Evolutionary conservation across 2,329 filamentous ascomycete genomes (phyloP).

Genomic region (Fragosphaeria purpurea): DNA sequence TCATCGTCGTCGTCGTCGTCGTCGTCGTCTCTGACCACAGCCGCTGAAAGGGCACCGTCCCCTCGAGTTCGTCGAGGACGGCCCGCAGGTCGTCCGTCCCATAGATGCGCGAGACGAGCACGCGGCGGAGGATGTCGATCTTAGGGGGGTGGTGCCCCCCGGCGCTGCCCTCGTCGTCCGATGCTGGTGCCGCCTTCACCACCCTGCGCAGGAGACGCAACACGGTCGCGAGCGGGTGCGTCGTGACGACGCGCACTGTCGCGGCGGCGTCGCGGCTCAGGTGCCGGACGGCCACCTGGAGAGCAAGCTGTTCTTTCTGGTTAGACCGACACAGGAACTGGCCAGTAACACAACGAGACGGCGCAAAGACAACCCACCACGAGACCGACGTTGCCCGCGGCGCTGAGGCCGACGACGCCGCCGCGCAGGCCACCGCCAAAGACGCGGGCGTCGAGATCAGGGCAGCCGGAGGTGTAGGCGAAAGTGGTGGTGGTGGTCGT

Average conservation of each 20-base stretch:
- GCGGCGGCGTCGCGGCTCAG: conserved; percentile 20
- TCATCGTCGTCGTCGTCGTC: background rate
- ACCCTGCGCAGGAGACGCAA: conserved; percentile 32
- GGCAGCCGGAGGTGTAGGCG: conserved; percentile 34
- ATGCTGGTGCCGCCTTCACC: conserved; percentile 17
- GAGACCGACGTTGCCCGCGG: conserved; percentile 37
- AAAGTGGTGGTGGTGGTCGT: conserved; percentile 18
- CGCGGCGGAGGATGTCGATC: conserved; percentile 30
- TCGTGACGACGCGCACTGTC: conserved; percentile 37
- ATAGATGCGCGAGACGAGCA: conserved; percentile 47
- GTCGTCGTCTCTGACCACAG: conserved; percentile 5
- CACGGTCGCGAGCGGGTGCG: conserved; percentile 30
- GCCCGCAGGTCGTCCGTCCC: conserved; percentile 49
- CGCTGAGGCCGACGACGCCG: conserved; percentile 42
- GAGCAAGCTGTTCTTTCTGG: conserved; percentile 26
- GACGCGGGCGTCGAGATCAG: conserved; percentile 37
- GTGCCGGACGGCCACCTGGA: conserved; percentile 36
- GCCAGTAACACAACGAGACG: background rate
- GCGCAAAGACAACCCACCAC: conserved; percentile 16
- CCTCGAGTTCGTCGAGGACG: conserved; percentile 35
- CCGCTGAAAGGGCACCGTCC: conserved; percentile 6
- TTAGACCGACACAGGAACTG: too few species aligned
- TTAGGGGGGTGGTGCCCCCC: too few species aligned
- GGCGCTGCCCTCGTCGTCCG: conserved; percentile 2
- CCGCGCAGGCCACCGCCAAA: conserved; percentile 36